Evolutionary conservation across 352 stramenopile species (phyloP).

Genomic region (Pythium apleroticum): DNA sequence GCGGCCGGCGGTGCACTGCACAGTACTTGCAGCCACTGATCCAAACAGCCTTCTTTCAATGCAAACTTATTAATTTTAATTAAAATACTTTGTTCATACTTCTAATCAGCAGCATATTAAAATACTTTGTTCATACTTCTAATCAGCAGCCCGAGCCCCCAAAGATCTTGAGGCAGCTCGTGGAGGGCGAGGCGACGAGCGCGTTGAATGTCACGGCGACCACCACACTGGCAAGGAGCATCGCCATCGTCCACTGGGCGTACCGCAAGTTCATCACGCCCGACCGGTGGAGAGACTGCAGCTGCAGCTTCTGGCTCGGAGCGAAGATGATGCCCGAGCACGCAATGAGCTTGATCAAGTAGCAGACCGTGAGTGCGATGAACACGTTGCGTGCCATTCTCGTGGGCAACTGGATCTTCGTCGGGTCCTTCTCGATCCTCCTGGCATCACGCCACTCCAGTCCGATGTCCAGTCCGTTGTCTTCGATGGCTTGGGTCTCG

Average conservation of each 20-base stretch:
- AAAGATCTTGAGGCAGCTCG: conserved; percentile 26
- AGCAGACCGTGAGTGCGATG: conserved; percentile 42
- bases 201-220: conserved; percentile 33
- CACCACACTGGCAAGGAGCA: conserved; percentile 25
- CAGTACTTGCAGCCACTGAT: too few relatives aligned
- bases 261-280: neutral
- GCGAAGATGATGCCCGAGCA: conserved; percentile 41
- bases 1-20: too few relatives aligned
- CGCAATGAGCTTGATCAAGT: conserved; percentile 39
- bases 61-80: too few relatives aligned
- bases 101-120: too few relatives aligned
- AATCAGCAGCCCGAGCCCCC: conserved; percentile 23
- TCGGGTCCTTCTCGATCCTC: conserved; percentile 7
- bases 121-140: neutral
- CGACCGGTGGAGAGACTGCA: conserved; percentile 38
- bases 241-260: conserved; percentile 38
- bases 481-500: conserved; percentile 27
- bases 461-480: conserved; percentile 15
- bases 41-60: too few relatives aligned
- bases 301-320: conserved; percentile 44
- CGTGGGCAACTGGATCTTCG: conserved; percentile 5
- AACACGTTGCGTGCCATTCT: conserved; percentile 26
- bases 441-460: conserved; percentile 20
- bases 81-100: too few relatives aligned
- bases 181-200: conserved; percentile 28